A percentile compares a stretch with the other conserved stretches of the same genome.
phyloP scores from a whole-genome alignment of 768 basidiomycete species.

The Lentinus brumalis region DNA sequence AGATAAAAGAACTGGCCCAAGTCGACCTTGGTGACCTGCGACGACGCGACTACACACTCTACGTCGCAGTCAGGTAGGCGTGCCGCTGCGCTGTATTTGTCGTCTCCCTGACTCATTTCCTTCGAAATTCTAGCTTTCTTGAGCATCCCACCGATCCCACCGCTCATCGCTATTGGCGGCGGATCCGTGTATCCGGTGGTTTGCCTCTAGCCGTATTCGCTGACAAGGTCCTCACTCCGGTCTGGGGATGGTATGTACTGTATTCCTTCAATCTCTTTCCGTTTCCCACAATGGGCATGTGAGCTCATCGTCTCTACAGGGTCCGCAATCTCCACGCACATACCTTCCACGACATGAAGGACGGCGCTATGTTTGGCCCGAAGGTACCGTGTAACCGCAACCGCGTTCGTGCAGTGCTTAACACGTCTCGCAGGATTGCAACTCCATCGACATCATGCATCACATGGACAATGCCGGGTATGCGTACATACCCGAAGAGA shows the following conservation, averaged over 20 bases:
- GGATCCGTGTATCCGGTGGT: conserved; percentile 7
- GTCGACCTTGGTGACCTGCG: background rate
- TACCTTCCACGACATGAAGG: conserved; percentile 4
- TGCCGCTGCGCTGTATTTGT: background rate
- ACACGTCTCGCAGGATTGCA: background rate
- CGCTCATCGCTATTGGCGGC: background rate
- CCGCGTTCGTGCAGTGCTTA: background rate
- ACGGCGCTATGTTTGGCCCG: conserved; percentile 11
- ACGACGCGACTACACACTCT: conserved; percentile 3
- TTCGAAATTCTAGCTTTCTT: background rate
- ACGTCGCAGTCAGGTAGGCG: background rate
- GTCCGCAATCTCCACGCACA: conserved; percentile 12
- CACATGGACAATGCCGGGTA: conserved; percentile 13
- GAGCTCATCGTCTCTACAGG: background rate
- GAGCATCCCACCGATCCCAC: background rate
- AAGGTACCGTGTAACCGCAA: background rate
- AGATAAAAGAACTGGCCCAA: background rate
- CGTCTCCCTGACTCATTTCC: background rate
- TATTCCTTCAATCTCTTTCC: background rate
- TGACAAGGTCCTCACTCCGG: conserved; percentile 13
- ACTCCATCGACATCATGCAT: conserved; percentile 9
- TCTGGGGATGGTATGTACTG: conserved; percentile 5
- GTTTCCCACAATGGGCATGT: no score
- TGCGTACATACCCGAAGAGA: conserved; percentile 6
- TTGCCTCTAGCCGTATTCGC: conserved; percentile 6